Conservation (phyloP, 768 basidiomycete genomes). For the Hericium alpestre region DNA sequence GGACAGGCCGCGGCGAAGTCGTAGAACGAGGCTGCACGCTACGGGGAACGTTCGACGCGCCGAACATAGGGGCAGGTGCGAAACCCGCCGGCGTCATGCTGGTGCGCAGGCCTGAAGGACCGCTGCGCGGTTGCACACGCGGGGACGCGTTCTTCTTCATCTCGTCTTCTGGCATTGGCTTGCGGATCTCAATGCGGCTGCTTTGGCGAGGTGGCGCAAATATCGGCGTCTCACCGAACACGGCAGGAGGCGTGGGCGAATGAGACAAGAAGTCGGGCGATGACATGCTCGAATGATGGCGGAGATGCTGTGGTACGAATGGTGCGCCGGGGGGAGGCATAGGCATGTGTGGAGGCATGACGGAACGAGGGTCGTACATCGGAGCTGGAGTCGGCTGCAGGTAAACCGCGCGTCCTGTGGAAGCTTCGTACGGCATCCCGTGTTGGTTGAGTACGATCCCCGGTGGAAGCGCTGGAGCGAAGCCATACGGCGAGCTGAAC, state of each 20-base stretch:
- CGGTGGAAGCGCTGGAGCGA: constrained; percentile 44
- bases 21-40: constrained; percentile 4
- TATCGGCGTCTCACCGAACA: constrained; percentile 49
- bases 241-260: constrained; percentile 49
- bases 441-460: constrained; percentile 66
- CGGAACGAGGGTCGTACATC: neutral
- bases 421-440: constrained; percentile 73
- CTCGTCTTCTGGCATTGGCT: constrained; percentile 31
- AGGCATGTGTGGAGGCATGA: constrained; percentile 3
- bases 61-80: constrained; percentile 4
- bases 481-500: constrained; percentile 61
- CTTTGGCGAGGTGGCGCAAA: constrained; percentile 67
- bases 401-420: constrained; percentile 73
- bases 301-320: constrained; percentile 54
- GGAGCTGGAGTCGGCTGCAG: constrained; percentile 31
- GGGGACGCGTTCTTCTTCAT: constrained; percentile 17
- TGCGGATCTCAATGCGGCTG: constrained; percentile 65
- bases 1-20: neutral
- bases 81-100: constrained; percentile 14
- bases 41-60: neutral
- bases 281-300: constrained; percentile 36
- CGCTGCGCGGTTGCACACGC: constrained; percentile 11
- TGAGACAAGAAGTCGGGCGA: constrained; percentile 56
- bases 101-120: constrained; percentile 37
- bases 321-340: constrained; percentile 46